Evolutionary conservation across 805 yeast genomes (phyloP).

Genomic region (Priceomyces fermenticarens): DNA sequence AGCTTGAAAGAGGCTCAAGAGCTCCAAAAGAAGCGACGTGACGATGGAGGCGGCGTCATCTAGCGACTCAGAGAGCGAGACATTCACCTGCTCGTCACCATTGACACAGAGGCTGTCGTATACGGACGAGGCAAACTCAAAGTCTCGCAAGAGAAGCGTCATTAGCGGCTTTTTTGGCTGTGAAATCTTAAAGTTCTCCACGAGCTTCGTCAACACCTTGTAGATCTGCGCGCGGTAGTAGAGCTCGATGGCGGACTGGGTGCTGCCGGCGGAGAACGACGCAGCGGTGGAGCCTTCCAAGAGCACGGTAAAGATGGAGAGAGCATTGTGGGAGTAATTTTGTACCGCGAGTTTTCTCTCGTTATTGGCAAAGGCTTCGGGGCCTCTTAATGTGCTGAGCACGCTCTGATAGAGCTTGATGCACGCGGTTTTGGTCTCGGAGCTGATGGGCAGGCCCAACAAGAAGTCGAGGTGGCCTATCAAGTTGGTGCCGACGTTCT

Average conservation of each 20-base stretch:
- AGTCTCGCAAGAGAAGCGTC: slow-evolving; percentile 19
- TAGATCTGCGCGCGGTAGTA: slow-evolving; percentile 26
- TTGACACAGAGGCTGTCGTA: slow-evolving; percentile 12
- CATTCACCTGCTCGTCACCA: slow-evolving; percentile 4
- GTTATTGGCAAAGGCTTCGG: slow-evolving; percentile 41
- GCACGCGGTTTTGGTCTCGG: slow-evolving; percentile 46
- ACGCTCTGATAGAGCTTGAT: slow-evolving; percentile 53
- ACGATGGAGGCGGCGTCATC: slow-evolving; percentile 17
- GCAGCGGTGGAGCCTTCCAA: slow-evolving; percentile 13
- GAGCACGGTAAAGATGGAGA: slow-evolving; percentile 16
- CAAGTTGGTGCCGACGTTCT: slow-evolving; percentile 59
- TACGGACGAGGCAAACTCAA: slow-evolving; percentile 13
- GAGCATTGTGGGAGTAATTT: slow-evolving; percentile 16
- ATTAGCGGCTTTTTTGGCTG: slow-evolving; percentile 16
- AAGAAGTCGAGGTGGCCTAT: slow-evolving; percentile 47
- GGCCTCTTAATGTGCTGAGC: slow-evolving; percentile 49
- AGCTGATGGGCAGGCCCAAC: slow-evolving; percentile 24
- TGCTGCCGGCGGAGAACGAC: not conserved
- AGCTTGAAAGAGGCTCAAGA: slow-evolving; percentile 29
- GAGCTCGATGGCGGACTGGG: slow-evolving; percentile 12
- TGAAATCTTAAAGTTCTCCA: slow-evolving; percentile 27
- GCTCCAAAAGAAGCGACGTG: slow-evolving; percentile 24
- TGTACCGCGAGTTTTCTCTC: slow-evolving; percentile 35
- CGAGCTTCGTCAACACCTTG: slow-evolving; percentile 18
- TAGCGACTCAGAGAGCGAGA: slow-evolving; percentile 11